Conservation (phyloP, 306 rosid species). For the Inga leiocalycina region DNA sequence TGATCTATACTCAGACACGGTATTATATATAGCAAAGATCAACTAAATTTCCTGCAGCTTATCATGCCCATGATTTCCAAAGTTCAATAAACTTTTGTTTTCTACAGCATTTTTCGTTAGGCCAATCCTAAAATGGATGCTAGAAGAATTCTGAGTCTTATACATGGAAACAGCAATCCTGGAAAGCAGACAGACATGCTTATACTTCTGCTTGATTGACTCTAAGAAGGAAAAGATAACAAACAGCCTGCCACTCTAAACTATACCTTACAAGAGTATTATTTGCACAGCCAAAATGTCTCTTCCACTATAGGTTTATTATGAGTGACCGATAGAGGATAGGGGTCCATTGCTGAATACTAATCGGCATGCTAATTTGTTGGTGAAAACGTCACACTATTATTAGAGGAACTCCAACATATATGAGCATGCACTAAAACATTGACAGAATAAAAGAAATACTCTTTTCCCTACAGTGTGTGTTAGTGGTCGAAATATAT, state of each 20-base stretch:
- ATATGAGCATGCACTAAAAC: neutral
- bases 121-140: neutral
- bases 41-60: conserved; percentile 9
- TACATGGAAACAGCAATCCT: neutral
- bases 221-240: neutral
- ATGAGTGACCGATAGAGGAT: neutral
- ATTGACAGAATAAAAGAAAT: neutral
- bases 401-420: neutral
- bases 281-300: neutral
- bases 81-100: neutral
- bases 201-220: conserved; percentile 11
- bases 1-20: neutral
- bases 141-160: neutral
- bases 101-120: conserved; percentile 1
- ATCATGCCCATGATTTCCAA: neutral
- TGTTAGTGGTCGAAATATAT: conserved; percentile 6
- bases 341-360: neutral
- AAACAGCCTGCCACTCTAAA: neutral
- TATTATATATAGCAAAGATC: neutral
- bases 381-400: neutral
- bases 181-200: neutral
- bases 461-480: neutral
- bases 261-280: neutral
- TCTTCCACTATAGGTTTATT: neutral
- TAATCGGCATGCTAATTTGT: conserved; percentile 1